Evolutionary conservation across 306 rosid species (phyloP).

Genomic region (Geum urbanum): DNA sequence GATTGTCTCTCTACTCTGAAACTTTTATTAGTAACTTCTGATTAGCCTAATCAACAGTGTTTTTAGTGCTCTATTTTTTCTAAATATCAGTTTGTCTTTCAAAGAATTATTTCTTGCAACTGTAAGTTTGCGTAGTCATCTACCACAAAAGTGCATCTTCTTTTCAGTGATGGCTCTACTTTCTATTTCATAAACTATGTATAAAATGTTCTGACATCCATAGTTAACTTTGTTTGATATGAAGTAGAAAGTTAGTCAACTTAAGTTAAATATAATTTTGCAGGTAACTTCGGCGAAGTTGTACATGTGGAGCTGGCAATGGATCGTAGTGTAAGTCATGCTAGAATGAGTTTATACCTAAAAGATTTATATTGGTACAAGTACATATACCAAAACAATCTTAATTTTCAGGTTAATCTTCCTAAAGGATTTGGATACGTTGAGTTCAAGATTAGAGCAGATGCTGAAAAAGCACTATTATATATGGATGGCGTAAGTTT

Average conservation of each 20-base stretch:
- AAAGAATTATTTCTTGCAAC: not conserved
- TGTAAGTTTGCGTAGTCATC: not conserved
- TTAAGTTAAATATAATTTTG: conserved; percentile 5
- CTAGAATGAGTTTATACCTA: conserved; percentile 15
- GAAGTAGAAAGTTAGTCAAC: not conserved
- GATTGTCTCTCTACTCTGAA: not conserved
- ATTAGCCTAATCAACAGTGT: not conserved
- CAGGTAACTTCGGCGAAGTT: conserved; percentile 90
- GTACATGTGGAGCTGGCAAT: conserved; percentile 88
- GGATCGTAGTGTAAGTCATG: conserved; percentile 75
- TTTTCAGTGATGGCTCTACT: not conserved
- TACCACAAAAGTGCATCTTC: not conserved
- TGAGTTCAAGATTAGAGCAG: conserved; percentile 82
- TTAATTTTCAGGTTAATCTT: conserved; percentile 69
- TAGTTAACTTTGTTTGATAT: not conserved
- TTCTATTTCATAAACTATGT: not conserved
- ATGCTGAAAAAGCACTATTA: conserved; percentile 83
- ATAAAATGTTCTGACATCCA: not conserved
- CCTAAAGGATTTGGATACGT: conserved; percentile 95
- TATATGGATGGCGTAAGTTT: conserved; percentile 92
- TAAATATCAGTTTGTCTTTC: not conserved
- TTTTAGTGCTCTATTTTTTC: not conserved
- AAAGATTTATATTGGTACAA: conserved; percentile 3
- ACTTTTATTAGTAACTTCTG: not conserved
- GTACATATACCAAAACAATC: not conserved